Conservation (phyloP, 1,139 yeast species). For the Debaryomyces nepalensis region DNA sequence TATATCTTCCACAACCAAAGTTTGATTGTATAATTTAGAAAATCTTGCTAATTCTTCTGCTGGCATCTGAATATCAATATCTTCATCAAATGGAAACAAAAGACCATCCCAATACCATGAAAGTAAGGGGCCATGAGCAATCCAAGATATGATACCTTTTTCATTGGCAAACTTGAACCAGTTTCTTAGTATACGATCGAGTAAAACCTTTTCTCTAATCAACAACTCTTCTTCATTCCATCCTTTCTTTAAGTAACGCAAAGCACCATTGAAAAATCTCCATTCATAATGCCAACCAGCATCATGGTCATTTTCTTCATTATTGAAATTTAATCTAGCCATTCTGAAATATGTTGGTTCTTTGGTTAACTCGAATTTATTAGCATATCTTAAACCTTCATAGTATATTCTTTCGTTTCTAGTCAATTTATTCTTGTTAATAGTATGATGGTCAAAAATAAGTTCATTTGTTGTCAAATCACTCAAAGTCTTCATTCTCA, state of each 20-base stretch:
- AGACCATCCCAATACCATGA: constrained; percentile 47
- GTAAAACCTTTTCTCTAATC: constrained; percentile 23
- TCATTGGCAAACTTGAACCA: constrained; percentile 40
- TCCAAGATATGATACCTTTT: constrained; percentile 41
- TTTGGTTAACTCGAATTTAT: constrained; percentile 17
- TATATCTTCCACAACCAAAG: constrained; percentile 36
- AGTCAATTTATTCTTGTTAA: constrained; percentile 19
- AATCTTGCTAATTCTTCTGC: constrained; percentile 32
- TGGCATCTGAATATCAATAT: constrained; percentile 43
- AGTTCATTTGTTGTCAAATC: constrained; percentile 26
- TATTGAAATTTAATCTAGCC: constrained; percentile 23
- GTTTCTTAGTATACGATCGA: constrained; percentile 31
- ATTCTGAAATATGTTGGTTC: constrained; percentile 31
- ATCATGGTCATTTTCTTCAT: constrained; percentile 24
- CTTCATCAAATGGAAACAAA: constrained; percentile 38
- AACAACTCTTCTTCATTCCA: constrained; percentile 25
- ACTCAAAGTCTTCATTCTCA: constrained; percentile 16
- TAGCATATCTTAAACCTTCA: constrained; percentile 22
- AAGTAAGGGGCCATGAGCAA: constrained; percentile 41
- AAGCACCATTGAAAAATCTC: constrained; percentile 30
- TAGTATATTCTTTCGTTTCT: constrained; percentile 21
- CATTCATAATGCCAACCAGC: constrained; percentile 35
- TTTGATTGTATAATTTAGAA: constrained; percentile 34
- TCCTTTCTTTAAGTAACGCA: constrained; percentile 25
- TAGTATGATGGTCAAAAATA: constrained; percentile 22